Base-by-base conservation (phyloP, 2,329 filamentous ascomycete species). In the Cadophora luteo-olivacea region DNA sequence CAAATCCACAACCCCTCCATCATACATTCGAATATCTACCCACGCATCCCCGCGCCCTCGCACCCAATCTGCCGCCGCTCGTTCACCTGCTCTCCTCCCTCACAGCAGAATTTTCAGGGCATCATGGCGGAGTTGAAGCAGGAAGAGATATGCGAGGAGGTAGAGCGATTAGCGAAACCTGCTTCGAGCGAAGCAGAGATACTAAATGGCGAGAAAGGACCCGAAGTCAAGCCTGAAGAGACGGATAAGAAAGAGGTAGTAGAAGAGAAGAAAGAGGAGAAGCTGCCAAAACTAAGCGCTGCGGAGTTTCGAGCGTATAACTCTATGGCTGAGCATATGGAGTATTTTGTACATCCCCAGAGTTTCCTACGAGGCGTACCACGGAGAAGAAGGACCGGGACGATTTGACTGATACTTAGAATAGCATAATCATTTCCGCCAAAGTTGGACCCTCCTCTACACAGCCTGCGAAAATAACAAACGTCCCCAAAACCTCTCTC, bases 341-440 rank as follows among this genome's bases (percentile, higher is more conserved):
- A 90, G 33, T 81, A 84, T 72, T 90, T 85, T 78, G 86, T 88
- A 80, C 72, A 84, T 79, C 2, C 16, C 16, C 41, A 9, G 29
- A 38, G 8, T 38, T 45, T 45, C 7, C 41, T 45, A 16, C 41
- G 3, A 45, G 2, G 12, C 41, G 4, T 11, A 5, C 41, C 14
- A 12, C 8, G 7, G 14, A 41, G 38, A 7, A 41, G 38, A 12
- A 12, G 38, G 8, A 41, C 3, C 14, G 16, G 38, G 38, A 36
- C 3, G 22, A 36, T 24, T 11, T 6, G 29, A 58, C 33, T 58
- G 8, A 60, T 36, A 45, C 4, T 1, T 58, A 16, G 45, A 6
- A 16, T 72, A 92, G 89, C 92, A 96, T 81, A 88, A 89, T 74
- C 86, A 92, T 81, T 96, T 96, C 83, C 91, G 92, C 29, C 81